phyloP scores from a whole-genome alignment of 345 rosid species.

The Boechera retrofracta region DNA sequence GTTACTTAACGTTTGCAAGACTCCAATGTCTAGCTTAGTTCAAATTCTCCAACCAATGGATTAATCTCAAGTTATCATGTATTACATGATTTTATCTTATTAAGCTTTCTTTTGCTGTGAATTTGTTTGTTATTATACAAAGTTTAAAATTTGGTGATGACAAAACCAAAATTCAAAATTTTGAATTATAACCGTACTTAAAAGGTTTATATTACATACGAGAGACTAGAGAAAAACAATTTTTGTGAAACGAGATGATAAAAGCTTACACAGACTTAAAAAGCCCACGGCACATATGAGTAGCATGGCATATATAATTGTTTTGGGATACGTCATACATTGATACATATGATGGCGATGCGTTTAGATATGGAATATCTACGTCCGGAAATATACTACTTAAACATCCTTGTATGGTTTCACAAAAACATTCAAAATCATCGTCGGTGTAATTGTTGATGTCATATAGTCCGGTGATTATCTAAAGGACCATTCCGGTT shows the following conservation, averaged over 20 bases:
- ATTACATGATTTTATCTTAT: not conserved
- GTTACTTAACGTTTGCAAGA: constrained; percentile 92
- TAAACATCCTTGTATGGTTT: not conserved
- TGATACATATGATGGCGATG: not conserved
- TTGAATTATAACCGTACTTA: not conserved
- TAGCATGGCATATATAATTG: not conserved
- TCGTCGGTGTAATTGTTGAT: not conserved
- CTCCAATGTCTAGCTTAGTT: constrained; percentile 58
- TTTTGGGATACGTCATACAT: not conserved
- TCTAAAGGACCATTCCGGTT: not conserved
- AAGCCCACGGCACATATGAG: not conserved
- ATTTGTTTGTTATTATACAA: constrained; percentile 10
- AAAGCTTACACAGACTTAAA: not conserved
- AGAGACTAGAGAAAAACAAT: not conserved
- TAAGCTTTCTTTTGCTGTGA: not conserved
- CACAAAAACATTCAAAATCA: not conserved
- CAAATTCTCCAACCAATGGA: constrained; percentile 10
- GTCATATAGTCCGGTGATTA: not conserved
- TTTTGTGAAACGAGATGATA: not conserved
- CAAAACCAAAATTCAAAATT: not conserved
- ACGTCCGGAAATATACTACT: not conserved
- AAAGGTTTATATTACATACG: not conserved
- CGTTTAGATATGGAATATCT: not conserved
- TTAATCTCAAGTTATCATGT: constrained; percentile 4
- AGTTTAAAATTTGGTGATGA: constrained; percentile 8